These are phyloP conservation scores for Anastatica hierochuntica DNA, from an alignment of 345 rosid species.

Conservation along the genomic window DNA sequence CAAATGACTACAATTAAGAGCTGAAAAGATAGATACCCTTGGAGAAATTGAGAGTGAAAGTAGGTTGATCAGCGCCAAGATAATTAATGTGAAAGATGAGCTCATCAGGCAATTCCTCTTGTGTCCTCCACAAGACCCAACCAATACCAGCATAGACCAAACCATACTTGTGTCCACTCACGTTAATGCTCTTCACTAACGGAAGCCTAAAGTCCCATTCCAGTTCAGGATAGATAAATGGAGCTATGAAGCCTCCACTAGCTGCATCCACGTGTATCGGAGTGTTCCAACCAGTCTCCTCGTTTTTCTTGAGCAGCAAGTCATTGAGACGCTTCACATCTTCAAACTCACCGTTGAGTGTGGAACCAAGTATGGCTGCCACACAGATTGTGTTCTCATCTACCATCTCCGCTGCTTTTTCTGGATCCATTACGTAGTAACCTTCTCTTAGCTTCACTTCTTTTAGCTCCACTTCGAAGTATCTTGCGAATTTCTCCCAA, in stretches of 20 bases:
- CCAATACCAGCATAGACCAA: slow-evolving; percentile 94
- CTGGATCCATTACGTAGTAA: slow-evolving; percentile 95
- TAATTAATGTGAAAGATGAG: slow-evolving; percentile 89
- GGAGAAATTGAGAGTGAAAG: slow-evolving; percentile 91
- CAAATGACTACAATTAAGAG: background rate
- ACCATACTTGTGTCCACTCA: no score
- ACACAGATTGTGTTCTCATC: slow-evolving; percentile 99
- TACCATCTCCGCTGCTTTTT: slow-evolving; percentile 77
- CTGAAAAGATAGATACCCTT: slow-evolving; percentile 34
- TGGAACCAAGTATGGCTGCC: slow-evolving; percentile 84
- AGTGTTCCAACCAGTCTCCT: slow-evolving; percentile 86
- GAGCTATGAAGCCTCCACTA: slow-evolving; percentile 95
- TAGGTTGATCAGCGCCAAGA: no score
- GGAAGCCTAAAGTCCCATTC: slow-evolving; percentile 95
- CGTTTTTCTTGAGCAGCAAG: slow-evolving; percentile 56
- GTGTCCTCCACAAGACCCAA: slow-evolving; percentile 86
- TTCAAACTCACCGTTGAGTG: slow-evolving; percentile 92
- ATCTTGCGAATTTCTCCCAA: slow-evolving; percentile 94
- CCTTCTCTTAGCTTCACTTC: slow-evolving; percentile 83
- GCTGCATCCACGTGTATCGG: slow-evolving; percentile 95
- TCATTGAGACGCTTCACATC: slow-evolving; percentile 84
- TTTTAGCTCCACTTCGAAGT: slow-evolving; percentile 86
- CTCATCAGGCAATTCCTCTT: slow-evolving; percentile 82
- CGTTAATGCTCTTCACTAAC: slow-evolving; percentile 82
- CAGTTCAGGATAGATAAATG: slow-evolving; percentile 78